Conservation (phyloP, 2,329 filamentous ascomycete genomes). For the Tolypocladium cylindrosporum region DNA sequence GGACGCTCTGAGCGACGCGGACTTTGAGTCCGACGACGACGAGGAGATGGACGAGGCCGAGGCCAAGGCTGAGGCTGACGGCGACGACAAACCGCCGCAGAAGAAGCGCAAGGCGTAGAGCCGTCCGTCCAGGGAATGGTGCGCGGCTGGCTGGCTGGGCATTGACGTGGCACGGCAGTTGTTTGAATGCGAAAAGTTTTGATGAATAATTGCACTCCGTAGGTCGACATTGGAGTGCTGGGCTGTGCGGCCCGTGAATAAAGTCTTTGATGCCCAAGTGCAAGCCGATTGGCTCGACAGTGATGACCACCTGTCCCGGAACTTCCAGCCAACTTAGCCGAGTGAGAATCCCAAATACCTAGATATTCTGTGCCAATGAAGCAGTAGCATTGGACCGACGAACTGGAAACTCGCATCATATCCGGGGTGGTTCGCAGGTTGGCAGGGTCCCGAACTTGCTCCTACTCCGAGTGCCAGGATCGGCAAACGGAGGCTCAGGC, state of each 20-base stretch:
- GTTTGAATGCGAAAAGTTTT: neutral
- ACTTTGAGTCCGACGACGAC: conserved; percentile 46
- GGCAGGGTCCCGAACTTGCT: too few species aligned
- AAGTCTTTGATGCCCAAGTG: conserved; percentile 1
- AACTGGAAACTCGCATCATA: neutral
- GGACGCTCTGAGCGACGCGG: conserved; percentile 55
- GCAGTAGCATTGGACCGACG: neutral
- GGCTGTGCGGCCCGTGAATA: neutral
- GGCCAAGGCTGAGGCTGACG: conserved; percentile 22
- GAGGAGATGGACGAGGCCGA: conserved; percentile 38
- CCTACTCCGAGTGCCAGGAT: neutral
- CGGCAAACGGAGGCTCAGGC: neutral
- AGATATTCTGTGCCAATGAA: too few species aligned
- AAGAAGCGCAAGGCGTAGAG: conserved; percentile 34
- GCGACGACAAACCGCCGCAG: conserved; percentile 29
- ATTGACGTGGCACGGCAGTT: neutral
- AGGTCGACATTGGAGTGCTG: neutral
- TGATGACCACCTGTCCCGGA: too few species aligned
- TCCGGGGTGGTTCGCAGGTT: too few species aligned
- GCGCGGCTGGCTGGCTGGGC: too few species aligned
- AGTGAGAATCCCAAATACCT: neutral
- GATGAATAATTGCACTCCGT: neutral
- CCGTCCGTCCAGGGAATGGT: neutral
- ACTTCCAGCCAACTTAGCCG: neutral
- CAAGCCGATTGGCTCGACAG: neutral